These are phyloP conservation scores for Colletotrichum gigasporum DNA, from an alignment of 2,329 filamentous ascomycete species.

Conservation along the genomic window DNA sequence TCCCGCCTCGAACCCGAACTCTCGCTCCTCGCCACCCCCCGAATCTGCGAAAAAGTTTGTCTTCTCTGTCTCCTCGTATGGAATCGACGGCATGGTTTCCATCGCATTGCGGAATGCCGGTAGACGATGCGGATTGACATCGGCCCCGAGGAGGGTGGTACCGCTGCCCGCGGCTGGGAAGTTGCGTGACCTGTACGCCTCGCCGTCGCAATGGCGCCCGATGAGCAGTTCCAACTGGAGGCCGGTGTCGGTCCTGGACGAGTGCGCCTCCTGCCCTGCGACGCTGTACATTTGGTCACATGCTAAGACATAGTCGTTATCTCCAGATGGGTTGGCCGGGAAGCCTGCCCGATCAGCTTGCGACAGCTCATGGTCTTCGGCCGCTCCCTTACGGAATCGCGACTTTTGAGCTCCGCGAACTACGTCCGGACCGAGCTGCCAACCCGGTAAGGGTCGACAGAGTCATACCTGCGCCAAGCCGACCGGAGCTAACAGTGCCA, in stretches of 20 bases:
- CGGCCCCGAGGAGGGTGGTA: conserved; percentile 12
- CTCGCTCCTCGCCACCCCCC: neutral
- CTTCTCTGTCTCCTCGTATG: conserved; percentile 40
- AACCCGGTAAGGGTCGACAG: conserved; percentile 66
- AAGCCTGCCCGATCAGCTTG: conserved; percentile 94
- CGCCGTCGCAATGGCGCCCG: conserved; percentile 38
- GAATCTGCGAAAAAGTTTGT: neutral
- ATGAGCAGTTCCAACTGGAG: conserved; percentile 61
- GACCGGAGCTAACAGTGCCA: conserved; percentile 9
- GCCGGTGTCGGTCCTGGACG: conserved; percentile 70
- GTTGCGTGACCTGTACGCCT: conserved; percentile 13
- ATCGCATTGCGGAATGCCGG: conserved; percentile 57
- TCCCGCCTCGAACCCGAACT: neutral
- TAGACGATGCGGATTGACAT: conserved; percentile 47
- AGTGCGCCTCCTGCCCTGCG: conserved; percentile 55
- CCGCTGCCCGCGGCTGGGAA: neutral
- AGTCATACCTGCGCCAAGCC: neutral
- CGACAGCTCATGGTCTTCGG: conserved; percentile 98
- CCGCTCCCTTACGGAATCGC: conserved; percentile 87
- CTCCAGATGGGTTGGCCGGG: conserved; percentile 87
- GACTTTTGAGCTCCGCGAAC: conserved; percentile 93
- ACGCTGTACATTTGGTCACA: conserved; percentile 11
- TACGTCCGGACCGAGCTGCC: conserved; percentile 96
- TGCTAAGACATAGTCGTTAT: conserved; percentile 28
- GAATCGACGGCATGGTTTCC: conserved; percentile 53